Percentiles rank a stretch among this genome's conserved stretches.
These are phyloP conservation scores for Ophiostoma ips DNA, from an alignment of 2,329 filamentous ascomycete species.

Conservation along the genomic window DNA sequence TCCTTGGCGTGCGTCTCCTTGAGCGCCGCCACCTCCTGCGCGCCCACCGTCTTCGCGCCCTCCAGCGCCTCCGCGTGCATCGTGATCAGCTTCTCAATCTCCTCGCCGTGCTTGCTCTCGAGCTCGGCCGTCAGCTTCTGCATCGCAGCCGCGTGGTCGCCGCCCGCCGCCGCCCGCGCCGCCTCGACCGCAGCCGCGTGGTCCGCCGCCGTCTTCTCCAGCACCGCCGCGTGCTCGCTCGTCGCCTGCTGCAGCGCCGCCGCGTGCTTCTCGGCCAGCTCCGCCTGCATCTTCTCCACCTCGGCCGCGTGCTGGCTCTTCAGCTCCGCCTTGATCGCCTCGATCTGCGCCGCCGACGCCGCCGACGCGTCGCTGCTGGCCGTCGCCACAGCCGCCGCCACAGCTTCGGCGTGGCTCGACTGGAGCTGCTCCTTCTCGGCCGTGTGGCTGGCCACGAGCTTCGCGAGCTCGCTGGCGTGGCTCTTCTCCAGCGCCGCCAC, in stretches of 20 bases:
- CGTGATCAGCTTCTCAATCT: constrained; percentile 32
- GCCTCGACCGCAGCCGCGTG: constrained; percentile 24
- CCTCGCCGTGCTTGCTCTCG: constrained; percentile 22
- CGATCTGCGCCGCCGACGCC: constrained; percentile 19
- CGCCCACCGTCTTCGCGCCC: constrained; percentile 29
- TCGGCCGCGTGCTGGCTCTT: constrained; percentile 29
- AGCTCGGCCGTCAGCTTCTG: constrained; percentile 27
- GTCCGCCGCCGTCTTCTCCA: constrained; percentile 21
- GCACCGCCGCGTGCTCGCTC: constrained; percentile 18
- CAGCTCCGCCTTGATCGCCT: constrained; percentile 27
- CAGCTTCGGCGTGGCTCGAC: constrained; percentile 20
- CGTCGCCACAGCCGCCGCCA: constrained; percentile 15
- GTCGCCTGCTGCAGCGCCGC: constrained; percentile 17
- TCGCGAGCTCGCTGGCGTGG: constrained; percentile 25
- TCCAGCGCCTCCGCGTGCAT: constrained; percentile 32
- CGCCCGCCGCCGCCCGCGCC: constrained; percentile 22
- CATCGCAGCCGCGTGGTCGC: constrained; percentile 16
- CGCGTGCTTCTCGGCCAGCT: constrained; percentile 16
- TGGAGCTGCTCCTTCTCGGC: constrained; percentile 25
- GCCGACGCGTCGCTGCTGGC: constrained; percentile 16
- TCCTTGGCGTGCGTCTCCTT: constrained; percentile 22
- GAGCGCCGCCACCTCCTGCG: constrained; percentile 24
- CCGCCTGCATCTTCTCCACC: constrained; percentile 28
- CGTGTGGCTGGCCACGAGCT: constrained; percentile 21
- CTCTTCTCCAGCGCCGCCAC: constrained; percentile 33